Evolutionary conservation across 2,329 filamentous ascomycete species (phyloP).

Genomic region (Diaporthe citri): DNA sequence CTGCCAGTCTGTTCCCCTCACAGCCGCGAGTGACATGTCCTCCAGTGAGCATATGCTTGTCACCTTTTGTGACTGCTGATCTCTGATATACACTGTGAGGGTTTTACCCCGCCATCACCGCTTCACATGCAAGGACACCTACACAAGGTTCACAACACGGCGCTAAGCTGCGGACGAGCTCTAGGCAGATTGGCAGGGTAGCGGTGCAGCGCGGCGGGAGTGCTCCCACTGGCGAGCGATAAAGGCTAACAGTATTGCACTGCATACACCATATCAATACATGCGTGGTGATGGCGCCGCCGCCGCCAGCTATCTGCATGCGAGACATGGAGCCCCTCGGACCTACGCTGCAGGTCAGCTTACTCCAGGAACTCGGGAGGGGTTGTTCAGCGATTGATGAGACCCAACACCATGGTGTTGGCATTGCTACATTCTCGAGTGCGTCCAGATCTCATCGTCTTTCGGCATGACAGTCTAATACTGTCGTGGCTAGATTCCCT

Average conservation of each 20-base stretch:
- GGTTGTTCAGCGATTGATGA: background rate
- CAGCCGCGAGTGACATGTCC: background rate
- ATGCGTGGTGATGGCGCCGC: slow-evolving; percentile 3
- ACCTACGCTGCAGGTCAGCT: slow-evolving; percentile 13
- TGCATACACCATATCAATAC: background rate
- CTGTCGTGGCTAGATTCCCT: background rate
- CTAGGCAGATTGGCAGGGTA: background rate
- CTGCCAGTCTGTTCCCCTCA: background rate
- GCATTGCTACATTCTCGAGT: background rate
- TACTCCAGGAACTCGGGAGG: background rate
- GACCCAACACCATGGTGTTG: background rate
- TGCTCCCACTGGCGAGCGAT: slow-evolving; percentile 11
- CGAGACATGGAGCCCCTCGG: background rate
- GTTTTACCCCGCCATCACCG: slow-evolving; percentile 1
- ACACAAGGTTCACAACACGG: background rate
- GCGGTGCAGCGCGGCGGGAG: background rate
- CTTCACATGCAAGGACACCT: slow-evolving; percentile 12
- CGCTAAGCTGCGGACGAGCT: slow-evolving; percentile 21
- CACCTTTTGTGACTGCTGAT: background rate
- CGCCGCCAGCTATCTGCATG: background rate
- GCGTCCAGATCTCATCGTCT: background rate
- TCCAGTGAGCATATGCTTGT: background rate
- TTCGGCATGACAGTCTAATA: background rate
- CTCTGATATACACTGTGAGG: background rate
- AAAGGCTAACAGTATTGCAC: background rate